Evolutionary conservation across 78 protist species (phyloP), one percentile per base, ranked within the genome.

Genomic region (Carpediemonas membranifera): DNA sequence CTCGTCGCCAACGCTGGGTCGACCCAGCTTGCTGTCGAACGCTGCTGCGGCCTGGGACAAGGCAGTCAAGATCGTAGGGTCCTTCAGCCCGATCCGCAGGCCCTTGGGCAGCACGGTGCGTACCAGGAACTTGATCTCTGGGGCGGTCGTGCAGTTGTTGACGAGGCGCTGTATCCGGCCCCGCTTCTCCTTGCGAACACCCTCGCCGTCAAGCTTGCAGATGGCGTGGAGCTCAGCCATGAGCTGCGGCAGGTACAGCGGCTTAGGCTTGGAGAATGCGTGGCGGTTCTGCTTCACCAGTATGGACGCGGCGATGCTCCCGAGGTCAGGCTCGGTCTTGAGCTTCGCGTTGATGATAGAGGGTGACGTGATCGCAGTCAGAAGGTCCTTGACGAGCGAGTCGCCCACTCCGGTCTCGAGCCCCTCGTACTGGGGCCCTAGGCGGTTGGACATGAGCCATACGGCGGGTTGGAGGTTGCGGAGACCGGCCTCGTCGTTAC

Each of bases 331-430:
- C n/a, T n/a, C n/a, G n/a, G n/a, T n/a, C n/a, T n/a, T n/a, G n/a
- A n/a, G n/a, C n/a, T n/a, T n/a, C n/a, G n/a, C n/a, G n/a, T n/a
- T n/a, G n/a, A n/a, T n/a, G n/a, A n/a, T n/a, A n/a, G n/a, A n/a
- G n/a, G n/a, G n/a, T n/a, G n/a, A n/a, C n/a, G n/a, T n/a, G n/a
- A n/a, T n/a, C n/a, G n/a, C n/a, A n/a, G n/a, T n/a, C n/a, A n/a
- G n/a, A n/a, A n/a, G n/a, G n/a, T n/a, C n/a, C n/a, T n/a, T n/a
- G n/a, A 93, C 15, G 1, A 81, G 37, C 3, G 82, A 13, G 0
- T 91, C 93, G 15, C 98, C 98, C 37, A 93, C 67, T 14, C 98
- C 98, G 18, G 90, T 74, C 79, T 93, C 95, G 24, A 90, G 7
- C 0, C 91, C 92, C n/a, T 39, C 80, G 50, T 78, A 83, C 0